These are phyloP conservation scores for Bipolaris bicolor DNA, from an alignment of 2,329 filamentous ascomycete species.

Conservation along the genomic window DNA sequence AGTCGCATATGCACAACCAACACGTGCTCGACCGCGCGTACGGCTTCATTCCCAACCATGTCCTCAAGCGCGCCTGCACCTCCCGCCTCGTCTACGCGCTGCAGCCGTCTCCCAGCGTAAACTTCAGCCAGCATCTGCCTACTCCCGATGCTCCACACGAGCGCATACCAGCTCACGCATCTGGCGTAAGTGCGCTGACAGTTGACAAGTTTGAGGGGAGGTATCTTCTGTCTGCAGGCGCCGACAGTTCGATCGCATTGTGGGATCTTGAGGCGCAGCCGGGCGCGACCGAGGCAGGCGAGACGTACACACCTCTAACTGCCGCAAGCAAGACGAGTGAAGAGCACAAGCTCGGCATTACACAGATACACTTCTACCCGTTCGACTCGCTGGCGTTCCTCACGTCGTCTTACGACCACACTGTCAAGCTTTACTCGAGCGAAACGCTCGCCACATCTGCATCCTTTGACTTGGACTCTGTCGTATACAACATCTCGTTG, in stretches of 20 bases:
- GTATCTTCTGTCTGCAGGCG: constrained; percentile 81
- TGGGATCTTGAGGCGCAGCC: constrained; percentile 75
- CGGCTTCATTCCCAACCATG: constrained; percentile 65
- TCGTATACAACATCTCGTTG: constrained; percentile 77
- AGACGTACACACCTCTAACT: constrained; percentile 35
- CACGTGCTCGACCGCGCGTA: constrained; percentile 77
- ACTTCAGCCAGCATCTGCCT: constrained; percentile 69
- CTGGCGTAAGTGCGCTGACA: constrained; percentile 79
- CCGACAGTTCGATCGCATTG: constrained; percentile 81
- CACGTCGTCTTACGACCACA: constrained; percentile 78
- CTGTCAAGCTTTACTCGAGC: constrained; percentile 76
- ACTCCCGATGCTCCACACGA: constrained; percentile 40
- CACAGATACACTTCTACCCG: constrained; percentile 77
- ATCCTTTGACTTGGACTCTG: constrained; percentile 70
- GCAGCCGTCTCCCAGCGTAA: constrained; percentile 65
- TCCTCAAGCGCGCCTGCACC: constrained; percentile 69
- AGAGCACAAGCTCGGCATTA: constrained; percentile 72
- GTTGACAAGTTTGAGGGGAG: constrained; percentile 83
- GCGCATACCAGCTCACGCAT: constrained; percentile 69
- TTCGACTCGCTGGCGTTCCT: constrained; percentile 79
- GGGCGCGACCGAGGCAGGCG: constrained; percentile 20
- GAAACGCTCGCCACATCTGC: constrained; percentile 66
- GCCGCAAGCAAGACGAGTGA: constrained; percentile 38
- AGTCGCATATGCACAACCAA: constrained; percentile 51
- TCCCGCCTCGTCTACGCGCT: constrained; percentile 72